Evolutionary conservation across 345 rosid genomes (phyloP), one percentile per base, ranked within the genome.

Genomic region (Erucastrum elatum): DNA sequence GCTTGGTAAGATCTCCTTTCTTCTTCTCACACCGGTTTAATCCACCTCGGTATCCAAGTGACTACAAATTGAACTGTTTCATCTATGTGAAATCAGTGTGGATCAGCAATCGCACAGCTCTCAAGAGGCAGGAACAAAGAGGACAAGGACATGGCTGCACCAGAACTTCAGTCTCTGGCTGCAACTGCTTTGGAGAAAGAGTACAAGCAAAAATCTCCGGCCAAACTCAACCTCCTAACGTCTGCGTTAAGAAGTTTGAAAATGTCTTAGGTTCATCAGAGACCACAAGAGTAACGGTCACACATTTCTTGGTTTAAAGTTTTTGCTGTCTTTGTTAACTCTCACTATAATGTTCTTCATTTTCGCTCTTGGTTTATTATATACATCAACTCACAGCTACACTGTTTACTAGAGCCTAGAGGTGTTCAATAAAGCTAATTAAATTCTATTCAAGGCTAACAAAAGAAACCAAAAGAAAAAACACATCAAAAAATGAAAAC

Each of bases 111-210:
- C 3, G 80, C 92, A 25, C 99, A 93, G 79, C 81, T 90, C 56
- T 75, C 98, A 3, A 91, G 84, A 79, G 97, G 97, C 21, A 82
- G 87, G 83, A 88, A 84, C 88, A 93, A 87, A 87, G 98, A 95
- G 59, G 98, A 93, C 74, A 95, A 84, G 75, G 96, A 91, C 75
- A 80, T 70, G 46, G 73, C 72, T 44, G 83, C 91, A 68, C 86
- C 87, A 0, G 96, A 93, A 82, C 85, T 95, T 75, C 93, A 88
- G 49, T 84, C 91, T 21, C 84, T 93, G 31, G 94, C 91, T 4
- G 86, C 78, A 34, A 72, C 86, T 25, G 94, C 97, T 21, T 75
- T 93, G 85, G 94, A 93, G 87, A 91, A 89, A 77, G 96, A 89
- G 77, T 96, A 93, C 90, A 93, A 89, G 86, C 88, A 83, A 75